These are phyloP conservation scores for Ceratocystis albifundus DNA, from an alignment of 2,329 filamentous ascomycete species.

Conservation along the genomic window DNA sequence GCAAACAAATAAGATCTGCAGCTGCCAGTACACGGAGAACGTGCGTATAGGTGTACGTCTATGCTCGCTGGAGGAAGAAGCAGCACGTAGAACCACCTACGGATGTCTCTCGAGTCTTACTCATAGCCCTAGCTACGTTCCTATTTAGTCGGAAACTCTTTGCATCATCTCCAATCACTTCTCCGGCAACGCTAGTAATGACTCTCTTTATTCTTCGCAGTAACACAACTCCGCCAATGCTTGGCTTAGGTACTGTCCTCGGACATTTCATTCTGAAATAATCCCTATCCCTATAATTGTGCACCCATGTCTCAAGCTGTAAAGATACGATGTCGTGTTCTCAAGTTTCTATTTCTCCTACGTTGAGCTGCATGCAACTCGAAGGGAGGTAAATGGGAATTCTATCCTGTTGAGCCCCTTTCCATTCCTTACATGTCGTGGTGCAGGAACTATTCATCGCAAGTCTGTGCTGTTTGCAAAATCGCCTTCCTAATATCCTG, in stretches of 20 bases:
- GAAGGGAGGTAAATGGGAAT: neutral
- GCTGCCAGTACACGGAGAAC: neutral
- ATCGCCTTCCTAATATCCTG: neutral
- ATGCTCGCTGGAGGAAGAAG: neutral
- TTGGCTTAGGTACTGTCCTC: neutral
- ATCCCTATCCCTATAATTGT: neutral
- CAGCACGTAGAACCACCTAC: neutral
- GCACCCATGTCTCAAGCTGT: neutral
- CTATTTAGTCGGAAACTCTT: neutral
- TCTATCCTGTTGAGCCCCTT: neutral
- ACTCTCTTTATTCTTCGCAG: neutral
- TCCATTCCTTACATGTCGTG: neutral
- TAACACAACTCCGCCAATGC: neutral
- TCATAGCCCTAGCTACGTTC: neutral
- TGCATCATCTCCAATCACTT: neutral
- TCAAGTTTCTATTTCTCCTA: neutral
- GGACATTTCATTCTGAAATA: neutral
- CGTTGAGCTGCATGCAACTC: neutral
- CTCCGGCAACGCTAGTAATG: neutral
- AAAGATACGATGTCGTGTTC: neutral
- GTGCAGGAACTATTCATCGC: neutral
- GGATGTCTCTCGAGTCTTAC: neutral
- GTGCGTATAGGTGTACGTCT: neutral
- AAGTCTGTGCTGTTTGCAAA: neutral
- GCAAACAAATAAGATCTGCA: neutral